These are phyloP conservation scores for Phytophthora litchii DNA, from an alignment of 352 stramenopile species.

Conservation along the genomic window DNA sequence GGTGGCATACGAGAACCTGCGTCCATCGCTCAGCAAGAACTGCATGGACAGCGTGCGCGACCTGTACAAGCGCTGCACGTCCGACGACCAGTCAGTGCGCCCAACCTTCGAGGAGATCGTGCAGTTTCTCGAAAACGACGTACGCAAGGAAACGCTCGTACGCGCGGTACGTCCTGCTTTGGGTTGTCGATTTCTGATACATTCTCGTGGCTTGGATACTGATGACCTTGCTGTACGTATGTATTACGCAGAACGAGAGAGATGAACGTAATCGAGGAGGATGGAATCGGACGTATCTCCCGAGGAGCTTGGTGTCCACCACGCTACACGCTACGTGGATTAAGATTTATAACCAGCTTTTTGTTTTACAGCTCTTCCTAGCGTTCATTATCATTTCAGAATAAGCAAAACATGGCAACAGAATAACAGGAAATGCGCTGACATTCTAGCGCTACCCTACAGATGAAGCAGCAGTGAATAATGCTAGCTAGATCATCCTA, in stretches of 20 bases:
- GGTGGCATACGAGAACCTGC: constrained; percentile 89
- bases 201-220: constrained; percentile 16
- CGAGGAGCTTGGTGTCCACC: constrained; percentile 83
- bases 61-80: constrained; percentile 81
- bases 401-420: constrained; percentile 5
- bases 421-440: constrained; percentile 32
- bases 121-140: constrained; percentile 82
- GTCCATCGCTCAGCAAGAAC: constrained; percentile 80
- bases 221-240: constrained; percentile 10
- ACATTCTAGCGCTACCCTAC: constrained; percentile 26
- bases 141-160: constrained; percentile 86
- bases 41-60: constrained; percentile 86
- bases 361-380: constrained; percentile 10
- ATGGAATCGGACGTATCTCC: constrained; percentile 57
- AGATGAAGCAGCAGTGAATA: constrained; percentile 3
- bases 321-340: constrained; percentile 85
- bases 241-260: constrained; percentile 45
- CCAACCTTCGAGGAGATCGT: constrained; percentile 90
- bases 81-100: constrained; percentile 72
- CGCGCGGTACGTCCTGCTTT: constrained; percentile 58
- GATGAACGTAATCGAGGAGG: constrained; percentile 42
- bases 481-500: constrained; percentile 7
- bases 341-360: constrained; percentile 45
- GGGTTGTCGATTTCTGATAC: constrained; percentile 19
- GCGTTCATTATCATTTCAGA: neutral